Percentiles rank a stretch among this genome's conserved stretches.
phyloP scores from a whole-genome alignment of 148 eudicot genomes.

The Heliamphora exappendiculata region DNA sequence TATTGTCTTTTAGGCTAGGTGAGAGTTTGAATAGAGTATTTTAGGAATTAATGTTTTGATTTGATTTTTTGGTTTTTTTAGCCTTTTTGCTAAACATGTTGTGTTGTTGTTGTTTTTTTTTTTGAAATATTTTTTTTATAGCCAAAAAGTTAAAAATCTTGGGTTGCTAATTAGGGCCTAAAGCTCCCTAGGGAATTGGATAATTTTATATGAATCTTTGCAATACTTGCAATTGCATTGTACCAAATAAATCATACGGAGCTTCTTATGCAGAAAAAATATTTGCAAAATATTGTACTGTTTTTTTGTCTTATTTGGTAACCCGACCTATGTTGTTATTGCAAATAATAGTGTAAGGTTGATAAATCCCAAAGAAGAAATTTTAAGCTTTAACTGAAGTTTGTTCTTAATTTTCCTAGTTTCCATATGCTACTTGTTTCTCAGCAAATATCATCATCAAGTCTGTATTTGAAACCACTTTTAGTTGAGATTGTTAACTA shows the following conservation, averaged over 20 bases:
- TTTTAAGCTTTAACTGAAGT: not conserved
- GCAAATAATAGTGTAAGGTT: not conserved
- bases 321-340: not conserved
- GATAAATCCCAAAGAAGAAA: not conserved
- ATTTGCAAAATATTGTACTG: not conserved
- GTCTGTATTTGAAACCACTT: not conserved
- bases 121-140: no score
- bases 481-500: not conserved
- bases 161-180: not conserved
- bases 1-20: no score
- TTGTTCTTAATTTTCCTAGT: not conserved
- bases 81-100: no score
- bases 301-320: not conserved
- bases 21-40: no score
- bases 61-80: no score
- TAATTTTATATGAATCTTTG: not conserved
- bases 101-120: no score
- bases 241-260: not conserved
- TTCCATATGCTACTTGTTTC: not conserved
- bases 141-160: no score
- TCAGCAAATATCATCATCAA: not conserved
- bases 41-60: no score
- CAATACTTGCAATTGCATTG: not conserved
- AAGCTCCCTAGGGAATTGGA: not conserved
- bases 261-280: not conserved